Evolutionary conservation across 163 green algal species (phyloP).

Genomic region (Scenedesmus sp.): DNA sequence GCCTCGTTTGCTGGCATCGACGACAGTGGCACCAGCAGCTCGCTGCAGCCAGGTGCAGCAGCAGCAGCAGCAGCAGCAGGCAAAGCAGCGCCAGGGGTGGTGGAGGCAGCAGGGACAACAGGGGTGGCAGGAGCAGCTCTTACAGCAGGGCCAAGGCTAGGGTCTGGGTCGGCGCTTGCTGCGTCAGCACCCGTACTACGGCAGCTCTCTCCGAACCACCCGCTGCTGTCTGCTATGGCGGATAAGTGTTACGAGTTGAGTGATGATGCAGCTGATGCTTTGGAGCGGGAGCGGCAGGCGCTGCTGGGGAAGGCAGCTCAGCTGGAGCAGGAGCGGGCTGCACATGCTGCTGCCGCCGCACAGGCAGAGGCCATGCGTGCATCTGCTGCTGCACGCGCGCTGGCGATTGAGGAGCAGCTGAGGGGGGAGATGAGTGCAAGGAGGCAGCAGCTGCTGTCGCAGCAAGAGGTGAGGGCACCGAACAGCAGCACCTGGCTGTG

Average conservation of each 20-base stretch:
- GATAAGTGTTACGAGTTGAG: neutral
- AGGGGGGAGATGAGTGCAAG: neutral
- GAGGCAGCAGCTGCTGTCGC: conserved; percentile 24
- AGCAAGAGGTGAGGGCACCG: conserved; percentile 31
- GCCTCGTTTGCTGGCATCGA: neutral
- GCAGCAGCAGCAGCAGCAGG: neutral
- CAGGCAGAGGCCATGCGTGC: conserved; percentile 11
- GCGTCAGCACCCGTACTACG: neutral
- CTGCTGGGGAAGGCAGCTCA: conserved; percentile 16
- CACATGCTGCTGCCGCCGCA: conserved; percentile 39
- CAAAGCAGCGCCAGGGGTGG: neutral
- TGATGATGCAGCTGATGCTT: neutral
- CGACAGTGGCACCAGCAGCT: neutral
- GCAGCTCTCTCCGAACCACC: neutral
- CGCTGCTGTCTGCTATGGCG: neutral
- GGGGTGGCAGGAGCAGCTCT: neutral
- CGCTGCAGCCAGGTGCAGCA: neutral
- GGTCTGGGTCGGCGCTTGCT: neutral
- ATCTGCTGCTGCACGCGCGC: neutral
- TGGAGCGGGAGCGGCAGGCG: neutral
- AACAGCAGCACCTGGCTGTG: too few species aligned
- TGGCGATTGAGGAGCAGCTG: neutral
- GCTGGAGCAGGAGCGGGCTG: conserved; percentile 7
- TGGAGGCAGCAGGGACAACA: neutral
- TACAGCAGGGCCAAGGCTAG: neutral